Evolutionary conservation across 306 rosid species (phyloP).

Genomic region (Cicer cuneatum): DNA sequence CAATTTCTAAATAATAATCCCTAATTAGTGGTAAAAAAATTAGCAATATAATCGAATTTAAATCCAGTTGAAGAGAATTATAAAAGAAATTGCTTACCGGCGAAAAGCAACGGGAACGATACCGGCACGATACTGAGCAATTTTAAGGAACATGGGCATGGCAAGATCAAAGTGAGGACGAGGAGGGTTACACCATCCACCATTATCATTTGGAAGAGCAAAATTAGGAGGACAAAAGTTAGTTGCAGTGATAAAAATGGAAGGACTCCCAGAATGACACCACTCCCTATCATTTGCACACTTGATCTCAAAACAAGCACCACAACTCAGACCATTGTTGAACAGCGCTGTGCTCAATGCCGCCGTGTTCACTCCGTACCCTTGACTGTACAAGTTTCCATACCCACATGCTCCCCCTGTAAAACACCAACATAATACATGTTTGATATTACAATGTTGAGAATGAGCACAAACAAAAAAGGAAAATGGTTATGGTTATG

Average conservation of each 20-base stretch:
- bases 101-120: slow-evolving; percentile 95
- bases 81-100: slow-evolving; percentile 51
- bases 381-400: slow-evolving; percentile 96
- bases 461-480: not conserved
- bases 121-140: slow-evolving; percentile 96
- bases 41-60: too few species aligned
- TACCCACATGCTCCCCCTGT: slow-evolving; percentile 97
- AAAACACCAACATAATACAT: not conserved
- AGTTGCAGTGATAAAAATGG: slow-evolving; percentile 84
- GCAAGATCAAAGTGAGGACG: slow-evolving; percentile 96
- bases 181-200: slow-evolving; percentile 99
- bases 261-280: slow-evolving; percentile 96
- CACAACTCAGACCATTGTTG: slow-evolving; percentile 89
- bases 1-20: too few species aligned
- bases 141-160: slow-evolving; percentile 98
- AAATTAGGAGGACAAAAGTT: slow-evolving; percentile 96
- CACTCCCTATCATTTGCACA: slow-evolving; percentile 73
- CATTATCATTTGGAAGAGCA: slow-evolving; percentile 91
- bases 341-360: slow-evolving; percentile 93
- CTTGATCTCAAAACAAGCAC: slow-evolving; percentile 89
- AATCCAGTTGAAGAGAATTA: too few species aligned
- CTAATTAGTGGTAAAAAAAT: too few species aligned
- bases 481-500: not conserved
- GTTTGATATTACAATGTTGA: too few species aligned
- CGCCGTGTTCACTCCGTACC: slow-evolving; percentile 91